These are phyloP conservation scores for Fusarium hainanense DNA, from an alignment of 2,329 filamentous ascomycete genomes.

Conservation along the genomic window DNA sequence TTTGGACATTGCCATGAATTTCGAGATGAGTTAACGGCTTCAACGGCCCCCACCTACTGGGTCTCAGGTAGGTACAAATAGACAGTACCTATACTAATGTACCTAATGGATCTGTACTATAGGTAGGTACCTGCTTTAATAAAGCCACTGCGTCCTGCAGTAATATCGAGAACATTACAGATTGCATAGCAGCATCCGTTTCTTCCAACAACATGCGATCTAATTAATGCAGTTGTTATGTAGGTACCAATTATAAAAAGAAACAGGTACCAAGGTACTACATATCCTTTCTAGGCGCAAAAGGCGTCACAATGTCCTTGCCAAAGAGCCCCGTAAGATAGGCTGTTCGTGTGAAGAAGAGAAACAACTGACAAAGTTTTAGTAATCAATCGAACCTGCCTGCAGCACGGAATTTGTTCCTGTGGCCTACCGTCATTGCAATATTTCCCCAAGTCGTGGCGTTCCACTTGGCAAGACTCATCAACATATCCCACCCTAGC, in stretches of 20 bases:
- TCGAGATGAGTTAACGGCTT: neutral
- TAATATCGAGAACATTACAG: neutral
- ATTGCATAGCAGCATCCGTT: neutral
- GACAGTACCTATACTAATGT: neutral
- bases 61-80: neutral
- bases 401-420: neutral
- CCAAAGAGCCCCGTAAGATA: slow-evolving; percentile 72
- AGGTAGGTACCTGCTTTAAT: neutral
- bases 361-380: slow-evolving; percentile 54
- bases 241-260: neutral
- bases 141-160: neutral
- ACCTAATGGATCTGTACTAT: too few species aligned
- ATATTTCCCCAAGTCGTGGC: slow-evolving; percentile 79
- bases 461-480: slow-evolving; percentile 72
- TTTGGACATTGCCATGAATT: slow-evolving; percentile 6
- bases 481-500: slow-evolving; percentile 65
- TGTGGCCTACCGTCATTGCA: slow-evolving; percentile 66
- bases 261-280: slow-evolving; percentile 15
- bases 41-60: neutral
- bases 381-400: neutral
- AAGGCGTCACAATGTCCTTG: slow-evolving; percentile 49
- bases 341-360: slow-evolving; percentile 66
- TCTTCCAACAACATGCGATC: neutral
- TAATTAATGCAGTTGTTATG: neutral
- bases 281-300: slow-evolving; percentile 43